Base-by-base conservation (phyloP, 2,329 filamentous ascomycete species). In the Aspergillus fumigatus region DNA sequence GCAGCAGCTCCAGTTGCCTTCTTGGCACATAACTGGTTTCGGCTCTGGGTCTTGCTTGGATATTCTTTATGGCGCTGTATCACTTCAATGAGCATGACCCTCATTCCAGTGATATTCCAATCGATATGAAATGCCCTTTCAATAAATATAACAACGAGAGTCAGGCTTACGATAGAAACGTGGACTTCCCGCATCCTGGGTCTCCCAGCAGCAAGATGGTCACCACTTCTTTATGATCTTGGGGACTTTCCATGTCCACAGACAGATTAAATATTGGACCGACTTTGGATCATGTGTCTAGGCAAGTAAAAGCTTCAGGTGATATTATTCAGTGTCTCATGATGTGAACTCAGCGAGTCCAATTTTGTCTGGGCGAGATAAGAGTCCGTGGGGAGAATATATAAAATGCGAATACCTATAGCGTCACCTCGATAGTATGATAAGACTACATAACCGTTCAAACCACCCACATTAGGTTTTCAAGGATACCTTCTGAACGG, bases 151-250 rank as follows among this genome's bases (percentile, higher is more conserved):
- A 50, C 32, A 17, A 17, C 17, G 3, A 7, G 27, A 27, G 50
- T 47, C 48, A 29, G 27, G 80, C 82, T 69, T 75, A 85, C 82
- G 83, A 83, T 59, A 87, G 70, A 60, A 87, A 86, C 9, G 82
- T 84, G 51, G 84, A 83, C 71, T 86, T 87, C 56, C 84, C 84
- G 48, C 84, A 82, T 51, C 80, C 82, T 40, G 78, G 66, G 57
- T 86, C 84, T 52, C 84, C 84, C 2, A 87, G 74, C 17, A 87
- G 73, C 6, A 87, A 75, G 51, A 87, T 59, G 4, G 68, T 73
- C 26, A 74, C 70, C 19, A 66, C 65, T 23, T 41, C 52, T 53
- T 14, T 65, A 58, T 26, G 3, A 23, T 23, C 43, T 23, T 47
- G 43, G 6, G 43, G 19, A 25, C 23, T 4, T 6, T 47, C 43